phyloP scores from a whole-genome alignment of 495 filamentous ascomycete species.

The Terfezia boudieri region DNA sequence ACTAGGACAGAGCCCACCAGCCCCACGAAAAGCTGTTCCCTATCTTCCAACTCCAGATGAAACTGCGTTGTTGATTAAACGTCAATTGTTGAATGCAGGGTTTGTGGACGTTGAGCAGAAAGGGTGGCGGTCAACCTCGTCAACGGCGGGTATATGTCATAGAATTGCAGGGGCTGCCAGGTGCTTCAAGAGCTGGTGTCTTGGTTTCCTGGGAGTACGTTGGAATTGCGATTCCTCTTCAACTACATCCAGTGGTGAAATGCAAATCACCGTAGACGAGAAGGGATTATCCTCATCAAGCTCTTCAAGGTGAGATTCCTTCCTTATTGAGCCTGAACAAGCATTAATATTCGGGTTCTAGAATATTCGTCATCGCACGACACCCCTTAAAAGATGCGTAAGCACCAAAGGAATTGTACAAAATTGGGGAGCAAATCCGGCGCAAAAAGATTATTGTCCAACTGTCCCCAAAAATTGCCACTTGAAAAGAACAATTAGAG shows the following conservation, averaged over 20 bases:
- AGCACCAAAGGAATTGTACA: too few relatives aligned
- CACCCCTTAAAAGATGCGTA: conserved; percentile 6
- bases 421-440: too few relatives aligned
- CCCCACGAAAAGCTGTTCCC: not conserved
- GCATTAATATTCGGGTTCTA: not conserved
- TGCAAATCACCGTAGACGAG: not conserved
- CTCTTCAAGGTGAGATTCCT: not conserved
- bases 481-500: too few relatives aligned
- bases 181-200: conserved; percentile 4
- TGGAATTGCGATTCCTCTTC: not conserved
- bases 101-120: conserved; percentile 18
- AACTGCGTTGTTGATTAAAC: conserved; percentile 16
- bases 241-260: not conserved
- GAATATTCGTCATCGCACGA: conserved; percentile 17
- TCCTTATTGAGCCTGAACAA: not conserved
- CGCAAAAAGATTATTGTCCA: too few relatives aligned
- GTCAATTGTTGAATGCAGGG: conserved; percentile 14
- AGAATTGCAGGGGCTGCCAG: conserved; percentile 14
- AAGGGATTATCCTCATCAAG: not conserved
- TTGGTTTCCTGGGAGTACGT: not conserved
- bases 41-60: conserved; percentile 10
- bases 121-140: conserved; percentile 9
- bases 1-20: not conserved
- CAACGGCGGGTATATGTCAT: conserved; percentile 9
- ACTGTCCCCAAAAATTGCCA: too few relatives aligned